Evolutionary conservation across 306 rosid genomes (phyloP), one percentile per base, ranked within the genome.

Genomic region (Prunus fruticosa): DNA sequence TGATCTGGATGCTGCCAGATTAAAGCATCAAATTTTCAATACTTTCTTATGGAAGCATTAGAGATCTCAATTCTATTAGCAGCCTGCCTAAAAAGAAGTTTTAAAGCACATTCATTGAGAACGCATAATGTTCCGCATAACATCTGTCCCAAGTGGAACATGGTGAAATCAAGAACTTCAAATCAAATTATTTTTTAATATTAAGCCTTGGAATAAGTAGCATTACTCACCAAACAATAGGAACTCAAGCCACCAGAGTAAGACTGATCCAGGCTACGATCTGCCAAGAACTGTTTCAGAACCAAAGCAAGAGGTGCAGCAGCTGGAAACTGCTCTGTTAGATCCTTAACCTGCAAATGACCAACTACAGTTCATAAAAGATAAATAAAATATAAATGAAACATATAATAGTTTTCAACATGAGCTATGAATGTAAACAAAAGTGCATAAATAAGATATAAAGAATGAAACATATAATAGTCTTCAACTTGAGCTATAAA

Each of bases 201-300:
- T 27, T 71, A 46, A 51, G 19, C 60, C 72, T 13, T 6, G 8
- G 34, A 20, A 75, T 41, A 65, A 68, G 38, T 28, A 56, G 74
- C 63, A 69, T 62, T 73, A 73, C 91, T 84, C 84, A 95, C 98
- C 98, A 95, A 90, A 81, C 96, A 95, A 80, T 95, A 92, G 64
- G 98, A 95, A 86, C 98, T 95, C 89, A 95, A 84, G 77, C 98
- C 98, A 56, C 98, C 98, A 72, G 98, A 95, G 71, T 92, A 95
- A 76, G 97, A 95, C 71, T 90, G 97, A 73, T 95, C 98, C 76
- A 95, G 91, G 82, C 98, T 90, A 69, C 98, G 92, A 87, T 95
- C 97, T 30, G 98, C 93, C 88, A 95, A 82, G 84, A 95, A 95
- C 81, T 89, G 91, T 84, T 95, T 95, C 28, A 95, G 84, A 27